phyloP scores from a whole-genome alignment of 2,329 filamentous ascomycete genomes.

The Paraphoma sp. region DNA sequence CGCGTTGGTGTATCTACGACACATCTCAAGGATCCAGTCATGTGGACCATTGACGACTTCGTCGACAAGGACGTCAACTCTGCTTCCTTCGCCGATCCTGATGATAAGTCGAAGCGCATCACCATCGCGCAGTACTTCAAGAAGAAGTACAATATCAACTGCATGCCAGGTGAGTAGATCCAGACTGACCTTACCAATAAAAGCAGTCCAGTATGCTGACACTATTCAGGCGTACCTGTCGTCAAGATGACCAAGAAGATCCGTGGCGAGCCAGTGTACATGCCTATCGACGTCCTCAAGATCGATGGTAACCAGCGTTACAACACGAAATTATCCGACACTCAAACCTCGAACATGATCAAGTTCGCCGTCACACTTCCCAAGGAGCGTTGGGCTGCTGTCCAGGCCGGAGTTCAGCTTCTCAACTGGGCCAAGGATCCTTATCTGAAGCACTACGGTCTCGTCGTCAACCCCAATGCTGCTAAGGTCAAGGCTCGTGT shows the following conservation, averaged over 20 bases:
- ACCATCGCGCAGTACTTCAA: conserved; percentile 66
- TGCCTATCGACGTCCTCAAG: conserved; percentile 64
- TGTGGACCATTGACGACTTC: conserved; percentile 61
- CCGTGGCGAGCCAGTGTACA: conserved; percentile 50
- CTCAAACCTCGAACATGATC: conserved; percentile 85
- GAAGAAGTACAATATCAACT: conserved; percentile 57
- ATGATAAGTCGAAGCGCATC: conserved; percentile 61
- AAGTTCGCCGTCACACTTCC: conserved; percentile 88
- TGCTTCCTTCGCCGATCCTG: conserved; percentile 62
- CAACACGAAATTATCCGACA: conserved; percentile 63
- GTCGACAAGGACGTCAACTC: conserved; percentile 50
- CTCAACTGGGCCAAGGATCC: conserved; percentile 73
- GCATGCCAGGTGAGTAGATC: conserved; percentile 44
- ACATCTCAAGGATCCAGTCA: conserved; percentile 48
- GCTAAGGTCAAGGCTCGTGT: conserved; percentile 71
- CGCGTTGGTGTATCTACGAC: conserved; percentile 50
- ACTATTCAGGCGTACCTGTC: conserved; percentile 56
- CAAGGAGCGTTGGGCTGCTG: conserved; percentile 68
- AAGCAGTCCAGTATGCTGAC: neutral
- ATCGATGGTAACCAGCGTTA: conserved; percentile 64
- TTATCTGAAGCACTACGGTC: conserved; percentile 74
- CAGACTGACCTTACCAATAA: neutral
- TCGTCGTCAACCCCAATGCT: conserved; percentile 71
- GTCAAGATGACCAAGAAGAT: conserved; percentile 64
- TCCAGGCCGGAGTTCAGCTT: conserved; percentile 70